phyloP scores from a whole-genome alignment of 148 eudicot genomes.

The Rhododendron ferrugineum region DNA sequence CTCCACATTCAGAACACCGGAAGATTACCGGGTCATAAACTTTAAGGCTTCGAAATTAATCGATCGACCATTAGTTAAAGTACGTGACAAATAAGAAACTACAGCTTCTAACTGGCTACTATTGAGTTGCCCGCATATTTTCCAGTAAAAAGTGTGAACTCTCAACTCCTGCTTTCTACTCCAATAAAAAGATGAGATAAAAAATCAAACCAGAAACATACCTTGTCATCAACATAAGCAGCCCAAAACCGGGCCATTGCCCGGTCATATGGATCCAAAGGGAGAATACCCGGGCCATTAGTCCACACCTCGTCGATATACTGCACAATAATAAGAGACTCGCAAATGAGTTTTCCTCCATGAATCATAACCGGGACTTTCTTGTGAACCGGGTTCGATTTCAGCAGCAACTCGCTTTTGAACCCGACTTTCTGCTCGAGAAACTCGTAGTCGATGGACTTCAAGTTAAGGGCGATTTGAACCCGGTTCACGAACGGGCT shows the following conservation, averaged over 20 bases:
- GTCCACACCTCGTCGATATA: slow-evolving; percentile 20
- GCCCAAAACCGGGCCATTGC: slow-evolving; percentile 65
- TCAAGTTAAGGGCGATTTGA: slow-evolving; percentile 32
- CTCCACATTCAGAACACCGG: too few species aligned
- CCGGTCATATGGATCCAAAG: slow-evolving; percentile 61
- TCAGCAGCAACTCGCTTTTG: slow-evolving; percentile 54
- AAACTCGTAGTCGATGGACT: slow-evolving; percentile 38
- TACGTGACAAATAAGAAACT: too few species aligned
- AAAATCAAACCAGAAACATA: not conserved
- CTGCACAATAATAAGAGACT: slow-evolving; percentile 42
- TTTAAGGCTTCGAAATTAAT: too few species aligned
- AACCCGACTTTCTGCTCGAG: not conserved
- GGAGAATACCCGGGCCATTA: slow-evolving; percentile 38
- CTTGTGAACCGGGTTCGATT: slow-evolving; percentile 61
- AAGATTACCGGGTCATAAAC: too few species aligned
- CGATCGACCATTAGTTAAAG: too few species aligned
- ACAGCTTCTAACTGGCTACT: too few species aligned
- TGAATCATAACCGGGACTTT: slow-evolving; percentile 66
- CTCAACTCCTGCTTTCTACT: too few species aligned
- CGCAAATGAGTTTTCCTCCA: slow-evolving; percentile 41
- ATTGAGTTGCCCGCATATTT: too few species aligned
- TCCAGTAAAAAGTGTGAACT: too few species aligned
- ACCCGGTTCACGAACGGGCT: slow-evolving; percentile 29
- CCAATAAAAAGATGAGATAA: not conserved
- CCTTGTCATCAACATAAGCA: slow-evolving; percentile 52